phyloP scores from a whole-genome alignment of 768 basidiomycete genomes.

The Collybiopsis luxurians region DNA sequence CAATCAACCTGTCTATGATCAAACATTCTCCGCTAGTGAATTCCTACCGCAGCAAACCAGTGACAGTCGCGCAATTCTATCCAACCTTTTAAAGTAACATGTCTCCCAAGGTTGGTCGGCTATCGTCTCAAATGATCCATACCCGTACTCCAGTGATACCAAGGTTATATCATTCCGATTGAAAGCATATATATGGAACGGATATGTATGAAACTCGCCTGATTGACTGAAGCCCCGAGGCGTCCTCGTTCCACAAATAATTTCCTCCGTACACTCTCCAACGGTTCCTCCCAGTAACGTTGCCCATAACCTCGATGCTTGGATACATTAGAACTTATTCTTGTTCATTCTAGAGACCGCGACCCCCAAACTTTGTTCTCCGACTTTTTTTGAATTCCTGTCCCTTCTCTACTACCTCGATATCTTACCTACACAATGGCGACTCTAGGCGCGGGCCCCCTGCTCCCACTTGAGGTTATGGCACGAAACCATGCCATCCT shows the following conservation, averaged over 20 bases:
- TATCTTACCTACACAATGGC: not conserved
- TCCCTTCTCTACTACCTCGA: not conserved
- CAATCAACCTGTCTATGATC: slow-evolving; percentile 1
- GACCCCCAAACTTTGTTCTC: not conserved
- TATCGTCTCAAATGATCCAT: not conserved
- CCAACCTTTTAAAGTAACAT: not conserved
- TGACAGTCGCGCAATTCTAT: not conserved
- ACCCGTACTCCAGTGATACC: not conserved
- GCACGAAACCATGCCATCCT: slow-evolving; percentile 50
- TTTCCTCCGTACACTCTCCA: too few relatives aligned
- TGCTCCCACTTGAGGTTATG: slow-evolving; percentile 28
- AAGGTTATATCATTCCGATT: not conserved
- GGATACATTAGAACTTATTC: too few relatives aligned
- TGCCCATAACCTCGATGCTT: too few relatives aligned
- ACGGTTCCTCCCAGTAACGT: too few relatives aligned
- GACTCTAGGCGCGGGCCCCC: slow-evolving; percentile 16
- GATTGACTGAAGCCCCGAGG: too few relatives aligned
- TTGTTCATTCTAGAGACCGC: not conserved
- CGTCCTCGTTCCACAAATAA: too few relatives aligned
- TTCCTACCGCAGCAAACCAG: not conserved
- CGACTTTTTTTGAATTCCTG: not conserved
- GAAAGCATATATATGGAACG: not conserved
- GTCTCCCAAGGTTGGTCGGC: not conserved
- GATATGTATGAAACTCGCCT: too few relatives aligned
- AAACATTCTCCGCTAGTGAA: not conserved